Evolutionary conservation across 2,329 filamentous ascomycete species (phyloP).

Genomic region (Chaetomiaceae sp.): DNA sequence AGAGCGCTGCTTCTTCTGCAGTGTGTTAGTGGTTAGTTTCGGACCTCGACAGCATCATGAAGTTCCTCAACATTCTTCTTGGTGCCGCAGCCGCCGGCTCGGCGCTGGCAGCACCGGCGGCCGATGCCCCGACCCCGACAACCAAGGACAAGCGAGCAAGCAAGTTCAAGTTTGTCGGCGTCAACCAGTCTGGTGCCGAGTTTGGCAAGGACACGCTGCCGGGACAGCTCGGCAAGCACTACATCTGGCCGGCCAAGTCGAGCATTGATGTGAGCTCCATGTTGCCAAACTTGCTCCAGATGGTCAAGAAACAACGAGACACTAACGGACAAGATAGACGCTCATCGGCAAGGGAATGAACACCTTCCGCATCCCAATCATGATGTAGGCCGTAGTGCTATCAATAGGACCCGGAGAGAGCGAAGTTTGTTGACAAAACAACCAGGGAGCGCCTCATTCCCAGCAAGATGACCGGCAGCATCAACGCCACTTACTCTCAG

Average conservation of each 20-base stretch:
- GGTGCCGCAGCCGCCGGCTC: constrained; percentile 30
- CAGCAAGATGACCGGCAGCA: constrained; percentile 39
- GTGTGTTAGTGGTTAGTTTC: not conserved
- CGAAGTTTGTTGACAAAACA: constrained; percentile 28
- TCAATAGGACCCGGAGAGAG: not conserved
- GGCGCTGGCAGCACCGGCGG: constrained; percentile 31
- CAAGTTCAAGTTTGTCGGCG: constrained; percentile 41
- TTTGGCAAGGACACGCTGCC: constrained; percentile 56
- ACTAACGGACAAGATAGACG: constrained; percentile 34
- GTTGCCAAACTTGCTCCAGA: not conserved
- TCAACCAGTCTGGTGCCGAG: constrained; percentile 54
- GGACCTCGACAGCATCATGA: constrained; percentile 28
- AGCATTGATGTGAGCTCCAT: constrained; percentile 35
- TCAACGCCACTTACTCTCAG: constrained; percentile 29
- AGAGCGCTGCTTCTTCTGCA: too few species aligned
- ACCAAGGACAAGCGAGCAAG: constrained; percentile 33
- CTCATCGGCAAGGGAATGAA: constrained; percentile 51
- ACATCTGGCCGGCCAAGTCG: constrained; percentile 54
- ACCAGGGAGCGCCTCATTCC: constrained; percentile 51
- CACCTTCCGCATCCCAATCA: constrained; percentile 53
- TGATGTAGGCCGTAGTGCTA: constrained; percentile 41
- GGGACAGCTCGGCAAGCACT: constrained; percentile 56
- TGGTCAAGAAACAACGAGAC: constrained; percentile 40
- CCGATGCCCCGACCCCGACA: constrained; percentile 25
- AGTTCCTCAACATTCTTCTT: constrained; percentile 32